phyloP scores from a whole-genome alignment of 2,329 filamentous ascomycete genomes.

The Aureobasidium namibiae region DNA sequence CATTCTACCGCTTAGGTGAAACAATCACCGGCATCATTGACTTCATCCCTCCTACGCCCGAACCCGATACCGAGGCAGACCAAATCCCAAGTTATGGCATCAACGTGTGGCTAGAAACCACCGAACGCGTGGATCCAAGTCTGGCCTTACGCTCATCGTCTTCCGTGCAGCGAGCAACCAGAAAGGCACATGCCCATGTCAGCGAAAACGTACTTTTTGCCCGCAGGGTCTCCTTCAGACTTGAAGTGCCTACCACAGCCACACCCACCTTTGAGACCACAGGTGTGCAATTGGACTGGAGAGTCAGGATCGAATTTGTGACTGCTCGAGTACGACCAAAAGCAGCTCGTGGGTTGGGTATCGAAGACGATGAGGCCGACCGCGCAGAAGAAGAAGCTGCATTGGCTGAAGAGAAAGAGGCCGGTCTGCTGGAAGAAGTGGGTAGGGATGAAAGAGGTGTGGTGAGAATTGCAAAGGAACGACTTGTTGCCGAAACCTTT shows the following conservation, averaged over 20 bases:
- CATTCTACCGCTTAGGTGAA: conserved; percentile 84
- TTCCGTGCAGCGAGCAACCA: conserved; percentile 78
- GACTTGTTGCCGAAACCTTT: conserved; percentile 27
- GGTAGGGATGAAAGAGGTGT: conserved; percentile 28
- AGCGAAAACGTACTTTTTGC: conserved; percentile 80
- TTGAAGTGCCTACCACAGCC: conserved; percentile 72
- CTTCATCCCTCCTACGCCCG: conserved; percentile 46
- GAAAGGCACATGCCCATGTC: conserved; percentile 67
- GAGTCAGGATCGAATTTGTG: conserved; percentile 84
- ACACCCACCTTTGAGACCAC: conserved; percentile 91
- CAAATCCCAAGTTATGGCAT: conserved; percentile 74
- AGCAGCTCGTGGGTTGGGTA: conserved; percentile 15
- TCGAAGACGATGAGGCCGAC: conserved; percentile 45
- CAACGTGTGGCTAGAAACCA: conserved; percentile 75
- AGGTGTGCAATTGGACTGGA: conserved; percentile 81
- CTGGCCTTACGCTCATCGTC: conserved; percentile 78
- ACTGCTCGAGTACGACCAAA: conserved; percentile 50
- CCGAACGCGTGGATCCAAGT: conserved; percentile 70
- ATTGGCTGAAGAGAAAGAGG: conserved; percentile 47
- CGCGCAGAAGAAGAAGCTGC: conserved; percentile 50
- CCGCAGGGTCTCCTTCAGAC: conserved; percentile 67
- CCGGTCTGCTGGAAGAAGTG: conserved; percentile 27
- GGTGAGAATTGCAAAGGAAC: conserved; percentile 27
- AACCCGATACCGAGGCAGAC: background rate
- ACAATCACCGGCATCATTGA: conserved; percentile 77